phyloP scores from a whole-genome alignment of 2,329 filamentous ascomycete species.

The Sporothrix euskadiensis region DNA sequence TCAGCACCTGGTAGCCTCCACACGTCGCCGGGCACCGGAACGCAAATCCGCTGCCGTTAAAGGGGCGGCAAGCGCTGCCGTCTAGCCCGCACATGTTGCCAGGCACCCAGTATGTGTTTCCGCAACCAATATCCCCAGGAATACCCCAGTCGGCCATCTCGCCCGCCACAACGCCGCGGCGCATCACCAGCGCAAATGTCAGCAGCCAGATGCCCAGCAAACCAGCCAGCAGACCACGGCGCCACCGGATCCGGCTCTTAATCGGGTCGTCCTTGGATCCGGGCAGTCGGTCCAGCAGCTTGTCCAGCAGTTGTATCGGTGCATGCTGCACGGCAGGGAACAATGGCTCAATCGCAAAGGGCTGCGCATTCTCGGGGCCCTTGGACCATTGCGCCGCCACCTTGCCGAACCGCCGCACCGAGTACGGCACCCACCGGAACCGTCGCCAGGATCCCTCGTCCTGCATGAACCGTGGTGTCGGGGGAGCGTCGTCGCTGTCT shows the following conservation, averaged over 20 bases:
- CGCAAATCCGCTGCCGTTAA: slow-evolving; percentile 66
- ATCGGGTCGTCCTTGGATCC: slow-evolving; percentile 40
- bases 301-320: slow-evolving; percentile 64
- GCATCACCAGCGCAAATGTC: slow-evolving; percentile 67
- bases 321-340: slow-evolving; percentile 67
- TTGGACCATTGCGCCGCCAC: slow-evolving; percentile 52
- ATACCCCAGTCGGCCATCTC: slow-evolving; percentile 68
- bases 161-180: slow-evolving; percentile 58
- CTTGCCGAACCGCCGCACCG: slow-evolving; percentile 50
- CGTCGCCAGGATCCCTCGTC: slow-evolving; percentile 53
- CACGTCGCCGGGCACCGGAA: slow-evolving; percentile 78
- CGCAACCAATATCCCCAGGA: slow-evolving; percentile 66
- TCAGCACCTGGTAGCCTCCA: slow-evolving; percentile 62
- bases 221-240: slow-evolving; percentile 57
- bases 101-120: slow-evolving; percentile 67
- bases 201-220: slow-evolving; percentile 63
- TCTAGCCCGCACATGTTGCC: slow-evolving; percentile 74
- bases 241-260: slow-evolving; percentile 50
- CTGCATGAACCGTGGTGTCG: slow-evolving; percentile 62
- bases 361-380: slow-evolving; percentile 57
- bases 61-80: slow-evolving; percentile 73
- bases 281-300: slow-evolving; percentile 58
- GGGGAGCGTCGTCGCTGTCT: slow-evolving; percentile 43
- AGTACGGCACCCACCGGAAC: slow-evolving; percentile 61
- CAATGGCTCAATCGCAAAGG: slow-evolving; percentile 57